Conservation (phyloP, 1,139 yeast genomes). For the Kurtzmaniella quercitrusa region DNA sequence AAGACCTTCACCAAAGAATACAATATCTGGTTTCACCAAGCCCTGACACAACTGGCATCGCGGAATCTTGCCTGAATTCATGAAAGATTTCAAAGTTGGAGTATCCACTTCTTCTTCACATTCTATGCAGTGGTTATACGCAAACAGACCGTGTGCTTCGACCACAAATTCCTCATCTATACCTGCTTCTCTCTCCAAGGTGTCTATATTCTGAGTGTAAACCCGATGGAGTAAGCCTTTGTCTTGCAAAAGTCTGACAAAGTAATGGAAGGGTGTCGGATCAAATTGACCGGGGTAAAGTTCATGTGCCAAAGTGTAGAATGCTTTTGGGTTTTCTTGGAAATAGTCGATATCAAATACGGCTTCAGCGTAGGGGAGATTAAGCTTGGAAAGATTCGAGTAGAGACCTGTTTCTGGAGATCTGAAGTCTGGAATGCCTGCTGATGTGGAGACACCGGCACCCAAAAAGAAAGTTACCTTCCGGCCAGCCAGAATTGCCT, state of each 20-base stretch:
- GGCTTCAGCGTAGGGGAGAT: conserved; percentile 90
- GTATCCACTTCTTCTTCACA: conserved; percentile 57
- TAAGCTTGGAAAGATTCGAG: conserved; percentile 67
- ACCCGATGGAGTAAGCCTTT: conserved; percentile 60
- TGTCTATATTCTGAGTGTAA: conserved; percentile 91
- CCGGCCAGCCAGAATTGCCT: conserved; percentile 20
- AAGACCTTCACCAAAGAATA: conserved; percentile 85
- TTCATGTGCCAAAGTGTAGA: conserved; percentile 79
- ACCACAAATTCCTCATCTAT: conserved; percentile 59
- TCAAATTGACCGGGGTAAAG: conserved; percentile 81
- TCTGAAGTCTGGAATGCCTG: conserved; percentile 94
- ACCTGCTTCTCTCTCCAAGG: conserved; percentile 84
- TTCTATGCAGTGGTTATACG: conserved; percentile 74
- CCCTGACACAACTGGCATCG: conserved; percentile 57
- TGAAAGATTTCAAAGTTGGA: conserved; percentile 43
- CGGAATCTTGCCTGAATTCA: conserved; percentile 39
- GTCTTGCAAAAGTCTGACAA: conserved; percentile 64
- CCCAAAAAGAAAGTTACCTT: conserved; percentile 61
- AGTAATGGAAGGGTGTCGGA: conserved; percentile 78
- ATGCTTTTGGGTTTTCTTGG: conserved; percentile 70
- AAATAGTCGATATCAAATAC: conserved; percentile 89
- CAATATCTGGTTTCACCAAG: conserved; percentile 86
- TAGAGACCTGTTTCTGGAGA: conserved; percentile 90
- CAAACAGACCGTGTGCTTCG: conserved; percentile 96
- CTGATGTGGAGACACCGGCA: conserved; percentile 89